Percentiles rank a stretch among this genome's conserved stretches.
Evolutionary conservation across 257 asterid species (phyloP).

Genomic region (Petunia axillaris): DNA sequence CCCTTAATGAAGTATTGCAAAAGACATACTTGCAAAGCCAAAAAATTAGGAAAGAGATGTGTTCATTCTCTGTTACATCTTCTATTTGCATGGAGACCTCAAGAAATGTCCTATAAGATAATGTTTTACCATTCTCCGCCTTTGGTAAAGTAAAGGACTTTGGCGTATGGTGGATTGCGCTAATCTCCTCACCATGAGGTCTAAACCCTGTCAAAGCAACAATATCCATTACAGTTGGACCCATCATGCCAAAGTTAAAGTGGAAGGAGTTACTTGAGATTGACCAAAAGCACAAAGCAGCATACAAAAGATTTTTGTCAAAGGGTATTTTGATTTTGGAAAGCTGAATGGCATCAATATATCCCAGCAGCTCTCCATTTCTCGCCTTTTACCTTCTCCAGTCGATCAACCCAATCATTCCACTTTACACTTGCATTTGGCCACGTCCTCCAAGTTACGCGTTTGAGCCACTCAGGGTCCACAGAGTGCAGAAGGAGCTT

Average conservation of each 20-base stretch:
- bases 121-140: background rate
- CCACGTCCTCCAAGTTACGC: background rate
- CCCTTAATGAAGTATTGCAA: no score
- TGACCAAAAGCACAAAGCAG: constrained; percentile 1
- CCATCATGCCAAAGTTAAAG: no score
- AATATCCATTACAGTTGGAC: background rate
- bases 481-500: no score
- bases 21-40: no score
- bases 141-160: background rate
- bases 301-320: constrained; percentile 13
- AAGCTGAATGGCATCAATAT: no score
- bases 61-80: no score
- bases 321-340: background rate
- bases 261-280: no score
- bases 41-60: no score
- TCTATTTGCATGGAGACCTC: no score
- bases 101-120: background rate
- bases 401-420: background rate
- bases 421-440: background rate
- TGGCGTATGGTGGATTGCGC: background rate
- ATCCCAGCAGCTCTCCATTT: no score
- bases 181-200: background rate
- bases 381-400: no score
- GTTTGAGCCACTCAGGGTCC: background rate
- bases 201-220: constrained; percentile 8